Percentiles rank a stretch among this genome's conserved stretches.
Evolutionary conservation across 805 yeast species (phyloP).

Genomic region (Starmerella scarabaei): DNA sequence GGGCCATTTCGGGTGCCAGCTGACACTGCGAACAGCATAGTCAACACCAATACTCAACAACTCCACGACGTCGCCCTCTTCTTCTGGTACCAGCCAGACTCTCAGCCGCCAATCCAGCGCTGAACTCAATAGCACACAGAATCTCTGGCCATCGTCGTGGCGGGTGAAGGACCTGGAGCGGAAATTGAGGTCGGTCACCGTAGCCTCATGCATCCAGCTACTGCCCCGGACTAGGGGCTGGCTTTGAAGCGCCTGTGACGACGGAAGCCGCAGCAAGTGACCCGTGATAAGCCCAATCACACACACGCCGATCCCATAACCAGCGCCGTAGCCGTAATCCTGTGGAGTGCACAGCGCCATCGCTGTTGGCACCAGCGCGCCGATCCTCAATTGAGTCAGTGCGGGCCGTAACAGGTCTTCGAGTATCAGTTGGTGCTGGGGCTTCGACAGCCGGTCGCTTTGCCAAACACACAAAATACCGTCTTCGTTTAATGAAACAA

Average conservation of each 20-base stretch:
- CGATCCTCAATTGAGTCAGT: slow-evolving; percentile 2
- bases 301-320: slow-evolving; percentile 13
- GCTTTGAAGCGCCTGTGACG: slow-evolving; percentile 1
- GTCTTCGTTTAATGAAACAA: slow-evolving; percentile 30
- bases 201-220: slow-evolving; percentile 11
- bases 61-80: not conserved
- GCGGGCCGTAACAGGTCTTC: slow-evolving; percentile 8
- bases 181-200: slow-evolving; percentile 9
- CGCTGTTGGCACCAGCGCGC: slow-evolving; percentile 11
- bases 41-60: slow-evolving; percentile 3
- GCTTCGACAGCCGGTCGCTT: slow-evolving; percentile 28
- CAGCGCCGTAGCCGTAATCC: slow-evolving; percentile 8
- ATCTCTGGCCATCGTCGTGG: not conserved
- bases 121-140: slow-evolving; percentile 10
- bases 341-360: slow-evolving; percentile 6
- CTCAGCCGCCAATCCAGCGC: slow-evolving; percentile 16
- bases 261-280: slow-evolving; percentile 12
- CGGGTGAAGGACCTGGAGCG: not conserved
- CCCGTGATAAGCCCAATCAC: slow-evolving; percentile 14
- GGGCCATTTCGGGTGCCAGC: slow-evolving; percentile 12
- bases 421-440: slow-evolving; percentile 25
- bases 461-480: slow-evolving; percentile 30
- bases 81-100: slow-evolving; percentile 12
- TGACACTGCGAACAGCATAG: slow-evolving; percentile 6
- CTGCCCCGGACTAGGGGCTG: not conserved